Base-by-base conservation (phyloP, 495 filamentous ascomycete genomes). In the Xylaria bambusicola region DNA sequence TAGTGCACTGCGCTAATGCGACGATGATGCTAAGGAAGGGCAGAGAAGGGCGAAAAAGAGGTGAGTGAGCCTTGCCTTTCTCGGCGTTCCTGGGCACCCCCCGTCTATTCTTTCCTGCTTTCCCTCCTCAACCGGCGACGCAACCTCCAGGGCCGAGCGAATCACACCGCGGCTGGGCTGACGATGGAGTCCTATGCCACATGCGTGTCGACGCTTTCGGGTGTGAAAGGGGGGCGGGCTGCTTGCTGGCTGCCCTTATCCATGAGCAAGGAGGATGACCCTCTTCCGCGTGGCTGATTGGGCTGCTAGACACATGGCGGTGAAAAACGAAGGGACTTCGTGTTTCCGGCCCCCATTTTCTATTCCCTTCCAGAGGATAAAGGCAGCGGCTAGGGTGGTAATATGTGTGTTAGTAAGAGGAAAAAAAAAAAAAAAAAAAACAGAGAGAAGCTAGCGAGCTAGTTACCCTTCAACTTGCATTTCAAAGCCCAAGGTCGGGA, bases 271-370 rank as follows among this genome's bases (percentile, higher is more conserved):
- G 29, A 18, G n/a, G 20, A 44, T 1, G 41, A 13, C 41, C 54
- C 20, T 48, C 20, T 31, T 60, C 53, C 50, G 52, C 53, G 45
- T 63, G 62, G 62, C 42, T 69, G 67, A 69, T 69, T 69, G 67
- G 67, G 52, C 48, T 58, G 62, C 56, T 48, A 55, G 55, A 51
- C 64, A 70, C 68, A 66, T 70, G 65, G 67, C 68, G 68, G 68
- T 70, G 68, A 66, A 70, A 66, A 49, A n/a, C n/a, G n/a, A 21
- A 23, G 13, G 47, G 24, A 46, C 23, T 40, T 23, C 8, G 18
- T 51, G 36, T 49, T 35, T 48, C 36, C 44, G 46, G 56, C 56
- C 48, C 47, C 48, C 31, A 36, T 45, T 52, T 33, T 33, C 40
- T 41, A 12, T 26, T 15, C 48, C 13, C 23, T 17, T 56, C 18